These are phyloP conservation scores for Populus euphratica DNA, from an alignment of 345 rosid genomes.

Conservation along the genomic window DNA sequence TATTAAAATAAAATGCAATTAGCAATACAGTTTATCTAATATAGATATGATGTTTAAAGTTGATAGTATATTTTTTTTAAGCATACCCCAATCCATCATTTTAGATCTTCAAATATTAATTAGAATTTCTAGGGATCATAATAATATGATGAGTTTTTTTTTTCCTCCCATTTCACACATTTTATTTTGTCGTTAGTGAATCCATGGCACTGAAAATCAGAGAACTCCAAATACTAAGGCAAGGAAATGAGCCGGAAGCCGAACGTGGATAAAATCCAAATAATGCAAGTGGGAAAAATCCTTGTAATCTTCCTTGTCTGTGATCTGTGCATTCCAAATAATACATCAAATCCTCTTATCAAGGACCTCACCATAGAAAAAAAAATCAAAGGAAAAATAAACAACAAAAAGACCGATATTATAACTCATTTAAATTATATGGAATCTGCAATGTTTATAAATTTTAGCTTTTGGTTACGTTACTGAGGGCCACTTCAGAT, in stretches of 20 bases:
- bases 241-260: background rate
- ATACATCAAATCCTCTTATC: constrained; percentile 18
- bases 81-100: too few relatives aligned
- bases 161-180: too few relatives aligned
- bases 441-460: constrained; percentile 12
- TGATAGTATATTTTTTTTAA: too few relatives aligned
- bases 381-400: background rate
- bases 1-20: too few relatives aligned
- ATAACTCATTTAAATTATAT: background rate
- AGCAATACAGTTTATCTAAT: too few relatives aligned
- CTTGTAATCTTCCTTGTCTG: constrained; percentile 11
- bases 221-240: background rate
- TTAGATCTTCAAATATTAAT: too few relatives aligned
- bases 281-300: background rate
- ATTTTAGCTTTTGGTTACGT: constrained; percentile 1
- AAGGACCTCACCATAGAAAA: constrained; percentile 5
- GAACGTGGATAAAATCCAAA: background rate
- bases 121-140: too few relatives aligned
- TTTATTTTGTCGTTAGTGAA: background rate
- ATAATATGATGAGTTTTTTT: too few relatives aligned
- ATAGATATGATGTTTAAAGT: too few relatives aligned
- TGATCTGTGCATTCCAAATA: constrained; percentile 6
- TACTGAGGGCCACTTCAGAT: constrained; percentile 14
- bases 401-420: background rate
- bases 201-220: background rate